These are phyloP conservation scores for Tranzscheliella williamsii DNA, from an alignment of 1,284 basidiomycete genomes.

Conservation along the genomic window DNA sequence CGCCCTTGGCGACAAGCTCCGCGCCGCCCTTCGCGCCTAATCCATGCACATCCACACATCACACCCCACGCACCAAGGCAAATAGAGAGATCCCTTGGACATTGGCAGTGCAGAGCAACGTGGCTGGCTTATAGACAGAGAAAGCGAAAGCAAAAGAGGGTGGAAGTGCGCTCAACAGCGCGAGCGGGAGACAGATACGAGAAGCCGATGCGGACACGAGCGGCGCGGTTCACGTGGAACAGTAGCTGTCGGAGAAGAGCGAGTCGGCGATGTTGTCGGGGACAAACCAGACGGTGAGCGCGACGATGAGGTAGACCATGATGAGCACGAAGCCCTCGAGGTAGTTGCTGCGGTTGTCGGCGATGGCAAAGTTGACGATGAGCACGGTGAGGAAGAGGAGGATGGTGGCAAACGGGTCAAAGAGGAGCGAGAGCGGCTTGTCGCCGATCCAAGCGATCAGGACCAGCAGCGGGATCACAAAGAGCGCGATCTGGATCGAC, in stretches of 20 bases:
- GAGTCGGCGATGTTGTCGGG: conserved; percentile 30
- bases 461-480: conserved; percentile 52
- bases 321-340: conserved; percentile 50
- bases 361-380: conserved; percentile 50
- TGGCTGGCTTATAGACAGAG: too few relatives aligned
- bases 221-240: too few relatives aligned
- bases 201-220: too few relatives aligned
- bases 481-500: conserved; percentile 53
- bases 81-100: too few relatives aligned
- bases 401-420: conserved; percentile 53
- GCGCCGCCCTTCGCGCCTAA: conserved; percentile 61
- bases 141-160: too few relatives aligned
- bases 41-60: too few relatives aligned
- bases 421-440: conserved; percentile 47
- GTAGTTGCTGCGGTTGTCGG: conserved; percentile 48
- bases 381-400: conserved; percentile 45
- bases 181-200: too few relatives aligned
- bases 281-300: conserved; percentile 44
- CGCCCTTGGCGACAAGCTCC: conserved; percentile 67
- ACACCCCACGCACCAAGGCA: too few relatives aligned
- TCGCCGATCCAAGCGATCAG: conserved; percentile 51
- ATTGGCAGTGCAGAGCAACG: too few relatives aligned
- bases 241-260: conserved; percentile 29
- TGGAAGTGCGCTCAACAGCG: conserved; percentile 17
- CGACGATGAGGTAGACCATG: conserved; percentile 46